phyloP scores from a whole-genome alignment of 805 yeast species.

The Teunomyces pallodes region DNA sequence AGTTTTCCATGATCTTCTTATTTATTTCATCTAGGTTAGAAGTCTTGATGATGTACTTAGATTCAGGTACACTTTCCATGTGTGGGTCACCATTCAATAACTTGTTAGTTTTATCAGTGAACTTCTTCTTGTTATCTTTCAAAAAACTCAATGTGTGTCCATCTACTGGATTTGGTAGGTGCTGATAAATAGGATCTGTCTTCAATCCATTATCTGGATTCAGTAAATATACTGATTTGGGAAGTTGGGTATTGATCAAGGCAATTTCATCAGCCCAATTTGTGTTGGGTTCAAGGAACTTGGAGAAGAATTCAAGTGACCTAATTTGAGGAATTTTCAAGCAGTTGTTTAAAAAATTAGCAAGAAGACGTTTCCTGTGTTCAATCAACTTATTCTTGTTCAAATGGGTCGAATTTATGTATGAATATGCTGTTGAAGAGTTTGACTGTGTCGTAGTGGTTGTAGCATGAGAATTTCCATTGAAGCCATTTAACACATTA shows the following conservation, averaged over 20 bases:
- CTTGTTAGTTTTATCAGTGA: conserved; percentile 23
- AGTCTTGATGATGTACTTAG: conserved; percentile 19
- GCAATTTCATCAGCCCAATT: conserved; percentile 71
- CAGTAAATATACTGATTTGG: conserved; percentile 39
- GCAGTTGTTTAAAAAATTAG: conserved; percentile 79
- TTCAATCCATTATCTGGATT: conserved; percentile 45
- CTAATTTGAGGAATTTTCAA: conserved; percentile 53
- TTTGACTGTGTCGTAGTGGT: background rate
- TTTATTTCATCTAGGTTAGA: conserved; percentile 57
- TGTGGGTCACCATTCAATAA: conserved; percentile 9
- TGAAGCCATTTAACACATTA: conserved; percentile 30
- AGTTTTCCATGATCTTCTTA: conserved; percentile 52
- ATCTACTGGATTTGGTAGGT: conserved; percentile 33
- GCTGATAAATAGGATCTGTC: conserved; percentile 32
- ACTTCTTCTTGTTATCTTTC: conserved; percentile 26
- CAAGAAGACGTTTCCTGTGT: conserved; percentile 55
- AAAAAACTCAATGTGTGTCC: conserved; percentile 31
- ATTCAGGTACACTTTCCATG: background rate
- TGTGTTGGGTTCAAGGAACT: conserved; percentile 82
- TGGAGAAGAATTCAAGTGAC: conserved; percentile 60
- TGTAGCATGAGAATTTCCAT: background rate
- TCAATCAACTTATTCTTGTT: conserved; percentile 38
- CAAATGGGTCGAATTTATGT: conserved; percentile 41
- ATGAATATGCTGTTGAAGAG: conserved; percentile 16
- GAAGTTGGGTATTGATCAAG: conserved; percentile 36